A percentile compares a stretch with the other conserved stretches of the same genome.
Conservation (phyloP, 1,284 basidiomycete species). For the Moesziomyces antarcticus region DNA sequence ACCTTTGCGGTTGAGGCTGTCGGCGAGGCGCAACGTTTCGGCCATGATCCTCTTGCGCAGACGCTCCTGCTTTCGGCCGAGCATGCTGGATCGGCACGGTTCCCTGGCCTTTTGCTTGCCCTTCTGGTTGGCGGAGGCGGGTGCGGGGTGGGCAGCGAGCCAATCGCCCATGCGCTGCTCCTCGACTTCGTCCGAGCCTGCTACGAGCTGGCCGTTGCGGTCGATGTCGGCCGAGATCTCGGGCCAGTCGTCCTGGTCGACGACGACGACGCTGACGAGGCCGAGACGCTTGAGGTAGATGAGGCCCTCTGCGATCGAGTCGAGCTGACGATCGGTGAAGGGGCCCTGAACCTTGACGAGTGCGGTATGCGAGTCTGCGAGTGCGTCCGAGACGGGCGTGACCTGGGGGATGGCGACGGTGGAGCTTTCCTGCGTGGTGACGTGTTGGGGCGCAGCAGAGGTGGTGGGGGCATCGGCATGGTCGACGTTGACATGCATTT, state of each 20-base stretch:
- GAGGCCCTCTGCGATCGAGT: conserved; percentile 91
- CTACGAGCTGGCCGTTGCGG: conserved; percentile 43
- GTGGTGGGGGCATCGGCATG: conserved; percentile 56
- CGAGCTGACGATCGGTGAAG: conserved; percentile 92
- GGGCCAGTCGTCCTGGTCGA: conserved; percentile 85
- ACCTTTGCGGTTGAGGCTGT: conserved; percentile 83
- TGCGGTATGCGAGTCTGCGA: conserved; percentile 75
- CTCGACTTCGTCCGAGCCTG: conserved; percentile 45
- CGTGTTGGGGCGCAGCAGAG: conserved; percentile 36
- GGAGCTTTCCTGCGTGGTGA: conserved; percentile 67
- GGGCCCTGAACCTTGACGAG: conserved; percentile 98
- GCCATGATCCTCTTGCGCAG: conserved; percentile 80
- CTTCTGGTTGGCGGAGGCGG: conserved; percentile 14
- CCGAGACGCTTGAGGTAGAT: conserved; percentile 95
- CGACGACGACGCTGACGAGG: conserved; percentile 90
- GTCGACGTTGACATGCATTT: conserved; percentile 38
- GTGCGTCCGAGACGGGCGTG: conserved; percentile 34
- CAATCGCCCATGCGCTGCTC: conserved; percentile 51
- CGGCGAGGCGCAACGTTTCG: conserved; percentile 73
- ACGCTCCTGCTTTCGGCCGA: conserved; percentile 47
- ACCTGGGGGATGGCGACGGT: conserved; percentile 43
- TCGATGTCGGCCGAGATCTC: conserved; percentile 62
- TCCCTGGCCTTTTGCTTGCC: conserved; percentile 21
- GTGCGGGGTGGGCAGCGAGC: conserved; percentile 43
- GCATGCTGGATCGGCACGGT: conserved; percentile 13